Conservation (phyloP, 202 grass and related monocot species). For the Setaria italica region DNA sequence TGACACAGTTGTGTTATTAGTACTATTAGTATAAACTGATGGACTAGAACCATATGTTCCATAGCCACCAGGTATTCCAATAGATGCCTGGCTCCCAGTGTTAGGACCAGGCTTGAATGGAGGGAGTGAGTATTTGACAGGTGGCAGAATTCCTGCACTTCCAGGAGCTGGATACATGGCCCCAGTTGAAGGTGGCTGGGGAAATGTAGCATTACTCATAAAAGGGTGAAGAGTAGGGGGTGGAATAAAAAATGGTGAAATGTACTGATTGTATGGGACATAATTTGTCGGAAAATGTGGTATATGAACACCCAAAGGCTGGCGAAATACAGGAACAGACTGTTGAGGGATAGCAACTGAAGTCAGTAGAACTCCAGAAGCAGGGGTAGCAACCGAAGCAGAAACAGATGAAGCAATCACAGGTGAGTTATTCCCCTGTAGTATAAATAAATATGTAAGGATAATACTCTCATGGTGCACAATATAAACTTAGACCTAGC, state of each 20-base stretch:
- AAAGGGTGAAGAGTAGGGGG: conserved; percentile 68
- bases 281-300: conserved; percentile 74
- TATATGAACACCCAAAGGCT: conserved; percentile 73
- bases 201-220: conserved; percentile 69
- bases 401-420: conserved; percentile 61
- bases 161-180: conserved; percentile 66
- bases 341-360: conserved; percentile 86
- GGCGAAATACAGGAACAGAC: conserved; percentile 70
- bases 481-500: not conserved
- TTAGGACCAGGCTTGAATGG: conserved; percentile 83
- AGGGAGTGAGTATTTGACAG: conserved; percentile 62
- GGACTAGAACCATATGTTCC: conserved; percentile 69
- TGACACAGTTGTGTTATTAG: conserved; percentile 49
- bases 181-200: conserved; percentile 73
- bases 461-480: not conserved
- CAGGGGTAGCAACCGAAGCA: conserved; percentile 55
- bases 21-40: conserved; percentile 64
- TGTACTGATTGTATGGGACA: conserved; percentile 83
- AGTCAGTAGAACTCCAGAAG: conserved; percentile 60
- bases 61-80: conserved; percentile 63
- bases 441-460: conserved; percentile 28
- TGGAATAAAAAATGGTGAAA: conserved; percentile 72
- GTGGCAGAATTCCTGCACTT: conserved; percentile 53
- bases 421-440: conserved; percentile 58
- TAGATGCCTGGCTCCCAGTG: conserved; percentile 61